Conservation (phyloP, 73 alveolate species). For the Paramecium caudatum region DNA sequence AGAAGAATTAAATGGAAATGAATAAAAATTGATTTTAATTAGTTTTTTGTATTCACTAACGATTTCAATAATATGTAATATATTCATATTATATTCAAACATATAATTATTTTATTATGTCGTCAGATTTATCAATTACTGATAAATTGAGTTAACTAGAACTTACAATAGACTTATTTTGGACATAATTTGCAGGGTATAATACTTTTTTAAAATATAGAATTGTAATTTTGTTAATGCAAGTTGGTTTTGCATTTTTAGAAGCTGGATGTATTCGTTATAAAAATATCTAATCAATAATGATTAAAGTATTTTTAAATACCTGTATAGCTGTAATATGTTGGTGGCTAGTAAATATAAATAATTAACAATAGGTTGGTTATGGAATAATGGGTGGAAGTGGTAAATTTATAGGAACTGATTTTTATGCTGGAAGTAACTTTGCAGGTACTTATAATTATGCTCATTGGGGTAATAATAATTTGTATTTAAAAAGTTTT, state of each 20-base stretch:
- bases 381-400: constrained; percentile 31
- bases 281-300: constrained; percentile 78
- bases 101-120: constrained; percentile 41
- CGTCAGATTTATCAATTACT: constrained; percentile 24
- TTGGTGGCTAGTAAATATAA: constrained; percentile 54
- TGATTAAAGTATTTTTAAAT: constrained; percentile 45
- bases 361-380: not conserved
- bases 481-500: constrained; percentile 19
- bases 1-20: constrained; percentile 70
- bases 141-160: constrained; percentile 35
- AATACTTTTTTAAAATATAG: not conserved
- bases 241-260: constrained; percentile 83
- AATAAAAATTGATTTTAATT: constrained; percentile 25
- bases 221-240: constrained; percentile 83
- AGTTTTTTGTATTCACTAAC: too few relatives aligned
- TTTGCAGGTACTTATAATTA: constrained; percentile 64
- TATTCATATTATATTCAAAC: too few relatives aligned
- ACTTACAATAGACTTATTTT: constrained; percentile 50
- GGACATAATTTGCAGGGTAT: constrained; percentile 67
- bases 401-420: constrained; percentile 63
- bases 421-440: constrained; percentile 58
- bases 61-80: too few relatives aligned
- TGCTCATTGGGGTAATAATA: not conserved
- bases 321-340: constrained; percentile 65
- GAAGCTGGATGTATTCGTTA: constrained; percentile 85